A percentile compares a stretch with the other conserved stretches of the same genome.
phyloP scores from a whole-genome alignment of 192 early-diverging fungal species.

The Spizellomyces sp. region DNA sequence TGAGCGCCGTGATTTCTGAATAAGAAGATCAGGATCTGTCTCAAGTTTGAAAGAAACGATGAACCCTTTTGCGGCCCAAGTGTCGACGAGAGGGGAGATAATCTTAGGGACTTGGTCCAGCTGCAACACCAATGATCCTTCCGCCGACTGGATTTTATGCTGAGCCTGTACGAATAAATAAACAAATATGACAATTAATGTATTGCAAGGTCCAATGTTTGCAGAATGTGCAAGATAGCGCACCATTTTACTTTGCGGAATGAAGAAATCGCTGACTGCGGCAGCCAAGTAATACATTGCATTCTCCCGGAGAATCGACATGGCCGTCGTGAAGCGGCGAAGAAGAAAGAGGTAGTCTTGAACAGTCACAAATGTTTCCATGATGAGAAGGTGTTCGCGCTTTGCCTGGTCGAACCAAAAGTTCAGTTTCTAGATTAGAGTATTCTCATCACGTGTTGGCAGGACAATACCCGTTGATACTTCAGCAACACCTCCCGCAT shows the following conservation, averaged over 20 bases:
- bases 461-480: constrained; percentile 60
- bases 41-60: constrained; percentile 99
- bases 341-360: constrained; percentile 92
- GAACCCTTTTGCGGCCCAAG: constrained; percentile 86
- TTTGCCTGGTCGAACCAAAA: constrained; percentile 51
- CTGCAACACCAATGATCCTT: constrained; percentile 79
- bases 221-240: neutral
- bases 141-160: constrained; percentile 96
- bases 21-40: constrained; percentile 82
- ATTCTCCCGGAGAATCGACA: constrained; percentile 64
- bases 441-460: neutral
- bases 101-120: constrained; percentile 99
- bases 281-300: constrained; percentile 97
- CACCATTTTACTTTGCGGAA: constrained; percentile 90
- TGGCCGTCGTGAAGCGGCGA: constrained; percentile 67
- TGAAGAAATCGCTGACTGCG: constrained; percentile 98
- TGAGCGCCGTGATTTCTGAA: constrained; percentile 77
- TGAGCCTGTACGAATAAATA: constrained; percentile 51
- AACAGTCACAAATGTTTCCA: constrained; percentile 87
- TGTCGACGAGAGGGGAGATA: constrained; percentile 86
- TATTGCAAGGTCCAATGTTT: neutral
- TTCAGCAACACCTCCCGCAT: constrained; percentile 66
- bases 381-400: constrained; percentile 64
- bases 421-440: no score
- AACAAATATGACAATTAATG: neutral